A percentile compares a stretch with the other conserved stretches of the same genome.
These are phyloP conservation scores for Coffea canephora DNA, from an alignment of 257 asterid species.

Conservation along the genomic window DNA sequence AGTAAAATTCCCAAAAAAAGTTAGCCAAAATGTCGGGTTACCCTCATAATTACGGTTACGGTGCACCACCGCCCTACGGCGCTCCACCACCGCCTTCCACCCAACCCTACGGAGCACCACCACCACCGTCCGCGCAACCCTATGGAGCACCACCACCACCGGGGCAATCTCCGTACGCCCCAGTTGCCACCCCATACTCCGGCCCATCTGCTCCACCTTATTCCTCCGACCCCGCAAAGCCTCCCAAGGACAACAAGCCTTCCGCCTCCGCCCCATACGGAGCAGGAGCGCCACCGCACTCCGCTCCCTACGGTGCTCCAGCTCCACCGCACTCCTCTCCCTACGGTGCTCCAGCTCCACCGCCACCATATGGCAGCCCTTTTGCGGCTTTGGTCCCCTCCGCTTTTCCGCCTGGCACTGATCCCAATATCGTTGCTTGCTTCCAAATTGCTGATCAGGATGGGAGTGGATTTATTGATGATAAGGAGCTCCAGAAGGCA, in stretches of 20 bases:
- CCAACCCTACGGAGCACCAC: conserved; percentile 38
- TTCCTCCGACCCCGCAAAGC: conserved; percentile 33
- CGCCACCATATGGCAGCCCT: conserved; percentile 50
- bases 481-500: conserved; percentile 83
- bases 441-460: conserved; percentile 89
- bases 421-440: conserved; percentile 68
- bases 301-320: conserved; percentile 20
- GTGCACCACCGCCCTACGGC: conserved; percentile 20
- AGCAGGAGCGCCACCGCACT: conserved; percentile 31
- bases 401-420: conserved; percentile 87
- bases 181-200: conserved; percentile 4
- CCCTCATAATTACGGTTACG: conserved; percentile 39
- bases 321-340: conserved; percentile 35
- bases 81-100: conserved; percentile 42
- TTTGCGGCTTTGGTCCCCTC: conserved; percentile 69
- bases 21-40: conserved; percentile 56
- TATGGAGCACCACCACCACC: conserved; percentile 4
- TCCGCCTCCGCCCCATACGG: conserved; percentile 18
- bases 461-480: conserved; percentile 93
- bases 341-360: conserved; percentile 34
- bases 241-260: conserved; percentile 37
- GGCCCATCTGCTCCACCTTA: conserved; percentile 19
- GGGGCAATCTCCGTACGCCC: conserved; percentile 20
- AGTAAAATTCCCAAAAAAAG: neutral
- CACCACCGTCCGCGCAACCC: conserved; percentile 28